These are phyloP conservation scores for Aspergillus latus DNA, from an alignment of 2,329 filamentous ascomycete genomes.

Conservation along the genomic window DNA sequence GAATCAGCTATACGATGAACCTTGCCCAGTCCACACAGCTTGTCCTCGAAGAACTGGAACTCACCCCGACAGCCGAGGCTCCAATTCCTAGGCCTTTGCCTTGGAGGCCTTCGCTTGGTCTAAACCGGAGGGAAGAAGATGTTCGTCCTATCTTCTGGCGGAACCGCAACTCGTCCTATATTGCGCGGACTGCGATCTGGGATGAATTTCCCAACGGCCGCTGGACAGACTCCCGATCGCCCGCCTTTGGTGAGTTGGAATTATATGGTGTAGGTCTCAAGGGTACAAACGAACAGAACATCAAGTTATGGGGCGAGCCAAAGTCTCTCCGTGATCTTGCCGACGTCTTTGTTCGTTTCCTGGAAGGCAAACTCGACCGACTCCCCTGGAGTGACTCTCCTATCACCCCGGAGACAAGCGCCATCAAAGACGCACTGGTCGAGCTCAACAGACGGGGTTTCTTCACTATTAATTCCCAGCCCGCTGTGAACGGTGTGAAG, in stretches of 20 bases:
- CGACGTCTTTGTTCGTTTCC: slow-evolving; percentile 79
- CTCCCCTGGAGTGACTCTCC: slow-evolving; percentile 93
- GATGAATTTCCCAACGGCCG: slow-evolving; percentile 98
- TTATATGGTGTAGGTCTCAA: slow-evolving; percentile 91
- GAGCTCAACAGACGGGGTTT: slow-evolving; percentile 82
- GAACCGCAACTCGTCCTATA: slow-evolving; percentile 93
- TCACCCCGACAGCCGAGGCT: slow-evolving; percentile 74
- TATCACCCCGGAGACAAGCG: slow-evolving; percentile 77
- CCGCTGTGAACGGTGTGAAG: slow-evolving; percentile 85
- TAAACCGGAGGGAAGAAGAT: slow-evolving; percentile 87
- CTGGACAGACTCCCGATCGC: slow-evolving; percentile 96
- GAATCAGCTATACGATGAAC: slow-evolving; percentile 87
- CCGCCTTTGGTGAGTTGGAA: slow-evolving; percentile 93
- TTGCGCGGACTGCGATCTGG: slow-evolving; percentile 95
- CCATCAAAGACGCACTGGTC: slow-evolving; percentile 74
- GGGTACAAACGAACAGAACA: slow-evolving; percentile 93
- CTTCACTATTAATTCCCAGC: slow-evolving; percentile 96
- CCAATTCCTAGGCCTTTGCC: slow-evolving; percentile 87
- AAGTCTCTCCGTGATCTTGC: slow-evolving; percentile 76
- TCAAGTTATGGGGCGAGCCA: slow-evolving; percentile 90
- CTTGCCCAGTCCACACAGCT: slow-evolving; percentile 89
- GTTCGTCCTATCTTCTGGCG: slow-evolving; percentile 99
- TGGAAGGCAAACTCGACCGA: slow-evolving; percentile 75
- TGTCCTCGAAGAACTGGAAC: slow-evolving; percentile 84
- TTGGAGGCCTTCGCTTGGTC: slow-evolving; percentile 90